Evolutionary conservation across 2,329 filamentous ascomycete species (phyloP).

Genomic region (Aspergillus pseudoterreus): DNA sequence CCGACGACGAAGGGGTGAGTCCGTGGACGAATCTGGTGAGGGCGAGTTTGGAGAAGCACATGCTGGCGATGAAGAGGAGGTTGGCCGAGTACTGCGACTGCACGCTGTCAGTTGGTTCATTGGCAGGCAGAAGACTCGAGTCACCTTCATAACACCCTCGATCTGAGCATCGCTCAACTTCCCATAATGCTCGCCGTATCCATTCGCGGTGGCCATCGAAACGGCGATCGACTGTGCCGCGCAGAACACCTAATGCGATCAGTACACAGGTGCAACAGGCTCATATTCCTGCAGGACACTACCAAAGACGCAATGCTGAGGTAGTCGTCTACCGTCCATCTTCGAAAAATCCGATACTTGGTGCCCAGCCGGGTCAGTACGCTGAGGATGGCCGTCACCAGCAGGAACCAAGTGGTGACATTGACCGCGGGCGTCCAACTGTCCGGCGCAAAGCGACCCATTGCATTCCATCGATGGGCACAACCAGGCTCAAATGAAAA

Average conservation of each 20-base stretch:
- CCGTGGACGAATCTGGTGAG: slow-evolving; percentile 21
- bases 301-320: slow-evolving; percentile 3
- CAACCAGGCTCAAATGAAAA: neutral
- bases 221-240: slow-evolving; percentile 18
- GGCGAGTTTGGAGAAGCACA: slow-evolving; percentile 23
- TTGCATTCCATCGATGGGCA: neutral
- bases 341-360: slow-evolving; percentile 21
- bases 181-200: slow-evolving; percentile 19
- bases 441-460: neutral
- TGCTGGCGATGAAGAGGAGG: slow-evolving; percentile 19
- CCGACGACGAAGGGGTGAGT: slow-evolving; percentile 17
- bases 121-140: neutral
- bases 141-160: slow-evolving; percentile 19
- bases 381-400: slow-evolving; percentile 22
- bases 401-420: slow-evolving; percentile 26
- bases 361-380: slow-evolving; percentile 22
- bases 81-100: slow-evolving; percentile 22
- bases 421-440: slow-evolving; percentile 16
- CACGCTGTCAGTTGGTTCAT: neutral
- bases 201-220: slow-evolving; percentile 18
- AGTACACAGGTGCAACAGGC: neutral
- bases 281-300: neutral
- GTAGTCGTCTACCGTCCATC: slow-evolving; percentile 4
- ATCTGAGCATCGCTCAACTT: slow-evolving; percentile 8
- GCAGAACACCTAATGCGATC: neutral